phyloP scores from a whole-genome alignment of 176 grass and related monocot species.

The Oryza brachyantha region DNA sequence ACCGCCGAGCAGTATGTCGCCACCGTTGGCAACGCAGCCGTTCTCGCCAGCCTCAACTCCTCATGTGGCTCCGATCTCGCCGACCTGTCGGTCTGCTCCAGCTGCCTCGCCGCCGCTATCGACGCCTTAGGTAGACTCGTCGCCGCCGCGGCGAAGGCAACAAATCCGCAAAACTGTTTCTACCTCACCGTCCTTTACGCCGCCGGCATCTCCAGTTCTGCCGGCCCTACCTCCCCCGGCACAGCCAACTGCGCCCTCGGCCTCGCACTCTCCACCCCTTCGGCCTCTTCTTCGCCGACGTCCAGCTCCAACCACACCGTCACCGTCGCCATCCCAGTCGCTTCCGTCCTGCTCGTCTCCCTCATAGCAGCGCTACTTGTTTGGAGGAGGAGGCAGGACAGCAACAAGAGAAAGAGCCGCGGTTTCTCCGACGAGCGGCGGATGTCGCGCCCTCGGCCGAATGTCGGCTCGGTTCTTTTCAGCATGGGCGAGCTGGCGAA shows the following conservation, averaged over 20 bases:
- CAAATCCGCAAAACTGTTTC: constrained; percentile 54
- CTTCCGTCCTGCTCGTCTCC: constrained; percentile 36
- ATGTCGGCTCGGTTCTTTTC: constrained; percentile 79
- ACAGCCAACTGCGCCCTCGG: constrained; percentile 57
- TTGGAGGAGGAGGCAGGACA: constrained; percentile 21
- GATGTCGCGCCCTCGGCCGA: constrained; percentile 53
- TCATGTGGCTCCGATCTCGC: constrained; percentile 54
- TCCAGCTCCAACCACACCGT: constrained; percentile 35
- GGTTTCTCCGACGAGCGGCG: constrained; percentile 24
- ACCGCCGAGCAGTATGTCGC: constrained; percentile 20
- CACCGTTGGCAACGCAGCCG: not conserved
- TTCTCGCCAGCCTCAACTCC: constrained; percentile 38
- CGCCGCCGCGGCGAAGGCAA: constrained; percentile 41
- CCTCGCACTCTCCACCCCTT: constrained; percentile 36
- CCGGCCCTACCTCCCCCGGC: constrained; percentile 39
- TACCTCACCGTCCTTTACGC: constrained; percentile 64
- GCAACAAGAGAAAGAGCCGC: constrained; percentile 20
- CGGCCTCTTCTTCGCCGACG: not conserved
- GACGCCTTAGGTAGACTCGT: constrained; percentile 47
- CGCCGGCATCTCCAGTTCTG: constrained; percentile 45
- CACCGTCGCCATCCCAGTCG: constrained; percentile 36
- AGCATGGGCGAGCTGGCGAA: constrained; percentile 62
- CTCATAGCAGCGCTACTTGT: constrained; percentile 44
- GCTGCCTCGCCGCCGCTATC: constrained; percentile 47
- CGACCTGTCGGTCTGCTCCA: constrained; percentile 31